phyloP scores from a whole-genome alignment of 331 rosid genomes.

The Prunus yedoensis region DNA sequence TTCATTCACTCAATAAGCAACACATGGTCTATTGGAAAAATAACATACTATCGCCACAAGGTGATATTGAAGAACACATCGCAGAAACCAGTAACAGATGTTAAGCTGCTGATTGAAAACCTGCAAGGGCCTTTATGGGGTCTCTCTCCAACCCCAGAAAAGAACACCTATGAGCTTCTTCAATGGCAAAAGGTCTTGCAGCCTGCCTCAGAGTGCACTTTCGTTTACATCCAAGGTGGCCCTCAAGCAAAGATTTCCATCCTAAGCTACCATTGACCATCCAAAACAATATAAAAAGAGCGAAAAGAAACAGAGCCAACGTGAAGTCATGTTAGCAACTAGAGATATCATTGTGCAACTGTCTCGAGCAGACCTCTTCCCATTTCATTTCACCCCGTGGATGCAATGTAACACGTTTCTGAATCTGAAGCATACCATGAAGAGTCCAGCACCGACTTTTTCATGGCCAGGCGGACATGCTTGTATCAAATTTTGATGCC shows the following conservation, averaged over 20 bases:
- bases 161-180: conserved; percentile 67
- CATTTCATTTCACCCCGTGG: too few species aligned
- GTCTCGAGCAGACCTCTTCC: too few species aligned
- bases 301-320: not conserved
- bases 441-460: too few species aligned
- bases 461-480: too few species aligned
- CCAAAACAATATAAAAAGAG: not conserved
- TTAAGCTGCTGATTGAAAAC: conserved; percentile 46
- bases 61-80: conserved; percentile 71
- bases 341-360: too few species aligned
- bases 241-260: conserved; percentile 69
- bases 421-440: too few species aligned
- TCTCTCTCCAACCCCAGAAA: conserved; percentile 47
- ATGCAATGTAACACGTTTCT: too few species aligned
- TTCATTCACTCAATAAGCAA: conserved; percentile 63
- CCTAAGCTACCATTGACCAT: conserved; percentile 53
- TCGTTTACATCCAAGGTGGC: conserved; percentile 82
- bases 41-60: conserved; percentile 61
- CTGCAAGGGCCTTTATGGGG: conserved; percentile 81
- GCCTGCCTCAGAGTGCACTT: conserved; percentile 57
- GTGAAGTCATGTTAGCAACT: not conserved
- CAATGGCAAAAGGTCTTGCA: conserved; percentile 56
- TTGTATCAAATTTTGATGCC: too few species aligned
- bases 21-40: conserved; percentile 47
- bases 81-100: conserved; percentile 47